These are phyloP conservation scores for Tylopilus sp. DNA, from an alignment of 768 basidiomycete species.

Conservation along the genomic window DNA sequence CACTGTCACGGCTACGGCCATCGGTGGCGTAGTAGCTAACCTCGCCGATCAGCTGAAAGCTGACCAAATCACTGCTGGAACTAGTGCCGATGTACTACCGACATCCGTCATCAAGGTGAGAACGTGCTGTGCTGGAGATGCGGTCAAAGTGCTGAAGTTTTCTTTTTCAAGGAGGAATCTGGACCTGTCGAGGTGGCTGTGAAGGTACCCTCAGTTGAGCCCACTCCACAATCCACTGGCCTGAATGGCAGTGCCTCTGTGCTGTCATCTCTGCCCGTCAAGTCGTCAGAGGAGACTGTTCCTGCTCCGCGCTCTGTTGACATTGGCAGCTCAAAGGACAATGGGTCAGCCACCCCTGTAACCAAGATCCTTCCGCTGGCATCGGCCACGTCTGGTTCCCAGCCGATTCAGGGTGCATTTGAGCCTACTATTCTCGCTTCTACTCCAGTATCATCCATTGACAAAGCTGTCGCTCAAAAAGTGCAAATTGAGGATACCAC, in stretches of 20 bases:
- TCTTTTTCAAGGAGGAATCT: slow-evolving; percentile 1
- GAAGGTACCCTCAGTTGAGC: slow-evolving; percentile 18
- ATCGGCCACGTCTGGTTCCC: slow-evolving; percentile 1
- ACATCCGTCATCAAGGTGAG: slow-evolving; percentile 12
- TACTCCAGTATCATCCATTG: not conserved
- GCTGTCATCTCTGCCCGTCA: not conserved
- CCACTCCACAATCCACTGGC: slow-evolving; percentile 8
- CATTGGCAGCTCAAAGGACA: not conserved
- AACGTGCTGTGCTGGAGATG: not conserved
- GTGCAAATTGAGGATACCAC: not conserved
- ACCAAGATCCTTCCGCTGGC: not conserved
- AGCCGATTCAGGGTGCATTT: not conserved
- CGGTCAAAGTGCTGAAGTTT: slow-evolving; percentile 3
- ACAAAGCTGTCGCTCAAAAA: not conserved
- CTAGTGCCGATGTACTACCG: not conserved
- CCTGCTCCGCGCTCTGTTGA: not conserved
- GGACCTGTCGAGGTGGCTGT: not conserved
- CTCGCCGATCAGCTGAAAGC: slow-evolving; percentile 10
- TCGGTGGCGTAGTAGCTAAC: slow-evolving; percentile 20
- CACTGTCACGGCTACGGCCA: slow-evolving; percentile 19
- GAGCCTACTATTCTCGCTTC: not conserved
- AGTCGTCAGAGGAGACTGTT: slow-evolving; percentile 7
- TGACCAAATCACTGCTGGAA: slow-evolving; percentile 2
- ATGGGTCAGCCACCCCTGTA: not conserved
- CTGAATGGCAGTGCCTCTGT: not conserved